phyloP scores from a whole-genome alignment of 306 rosid species.

The Oxytropis ochrocephala region DNA sequence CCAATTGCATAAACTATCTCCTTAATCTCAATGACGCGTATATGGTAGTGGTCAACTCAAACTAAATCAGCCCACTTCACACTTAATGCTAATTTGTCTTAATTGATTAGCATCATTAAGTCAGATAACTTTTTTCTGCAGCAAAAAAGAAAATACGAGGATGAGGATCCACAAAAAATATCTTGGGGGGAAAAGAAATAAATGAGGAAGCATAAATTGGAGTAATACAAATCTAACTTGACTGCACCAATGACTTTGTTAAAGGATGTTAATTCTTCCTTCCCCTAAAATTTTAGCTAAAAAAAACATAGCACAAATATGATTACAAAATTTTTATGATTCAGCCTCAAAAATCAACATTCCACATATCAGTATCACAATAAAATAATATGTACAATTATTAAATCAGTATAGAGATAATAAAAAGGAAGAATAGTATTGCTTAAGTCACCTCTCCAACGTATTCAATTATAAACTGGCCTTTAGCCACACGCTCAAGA shows the following conservation, averaged over 20 bases:
- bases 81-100: neutral
- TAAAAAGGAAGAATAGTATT: conserved; percentile 4
- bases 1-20: neutral
- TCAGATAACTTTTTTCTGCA: neutral
- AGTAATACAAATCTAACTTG: conserved; percentile 13
- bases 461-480: conserved; percentile 90
- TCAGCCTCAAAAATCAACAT: conserved; percentile 8
- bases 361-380: neutral
- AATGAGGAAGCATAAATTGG: neutral
- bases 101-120: neutral
- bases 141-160: conserved; percentile 1
- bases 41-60: neutral
- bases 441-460: conserved; percentile 82
- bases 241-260: neutral
- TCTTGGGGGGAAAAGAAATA: neutral
- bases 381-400: neutral
- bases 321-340: neutral
- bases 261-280: neutral
- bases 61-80: conserved; percentile 8
- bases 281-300: conserved; percentile 5
- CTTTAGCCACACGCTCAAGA: conserved; percentile 49
- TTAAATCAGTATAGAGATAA: neutral
- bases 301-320: conserved; percentile 16
- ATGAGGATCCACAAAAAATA: neutral
- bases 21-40: neutral